Percentiles rank a stretch among this genome's conserved stretches.
Evolutionary conservation across 129 eudicot species (phyloP).

Genomic region (Mikania micrantha): DNA sequence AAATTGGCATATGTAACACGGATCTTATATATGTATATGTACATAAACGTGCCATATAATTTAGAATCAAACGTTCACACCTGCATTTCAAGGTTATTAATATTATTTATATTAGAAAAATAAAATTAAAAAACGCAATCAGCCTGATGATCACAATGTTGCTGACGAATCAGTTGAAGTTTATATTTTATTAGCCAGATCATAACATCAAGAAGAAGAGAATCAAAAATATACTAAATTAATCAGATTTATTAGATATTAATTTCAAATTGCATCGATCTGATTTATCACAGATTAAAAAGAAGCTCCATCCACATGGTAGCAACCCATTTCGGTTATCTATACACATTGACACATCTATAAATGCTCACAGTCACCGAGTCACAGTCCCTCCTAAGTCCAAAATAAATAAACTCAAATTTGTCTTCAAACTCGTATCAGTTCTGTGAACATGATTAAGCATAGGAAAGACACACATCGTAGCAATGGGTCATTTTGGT

Average conservation of each 20-base stretch:
- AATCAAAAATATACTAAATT: no score
- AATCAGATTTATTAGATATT: no score
- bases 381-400: neutral
- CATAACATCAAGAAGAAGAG: no score
- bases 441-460: constrained; percentile 7
- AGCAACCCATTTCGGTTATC: neutral
- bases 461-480: neutral
- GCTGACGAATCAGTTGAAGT: neutral
- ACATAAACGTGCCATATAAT: neutral
- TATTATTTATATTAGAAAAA: neutral
- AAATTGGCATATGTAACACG: neutral
- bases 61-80: neutral
- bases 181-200: no score
- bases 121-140: neutral
- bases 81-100: neutral
- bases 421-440: neutral
- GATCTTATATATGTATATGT: neutral
- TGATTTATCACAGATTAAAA: neutral
- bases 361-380: neutral
- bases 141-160: neutral
- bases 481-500: constrained; percentile 35
- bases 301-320: neutral
- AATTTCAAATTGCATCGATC: no score
- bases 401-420: neutral
- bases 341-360: no score